A percentile compares a stretch with the other conserved stretches of the same genome.
These are phyloP conservation scores for Ballota nigra DNA, from an alignment of 257 asterid genomes.

Conservation along the genomic window DNA sequence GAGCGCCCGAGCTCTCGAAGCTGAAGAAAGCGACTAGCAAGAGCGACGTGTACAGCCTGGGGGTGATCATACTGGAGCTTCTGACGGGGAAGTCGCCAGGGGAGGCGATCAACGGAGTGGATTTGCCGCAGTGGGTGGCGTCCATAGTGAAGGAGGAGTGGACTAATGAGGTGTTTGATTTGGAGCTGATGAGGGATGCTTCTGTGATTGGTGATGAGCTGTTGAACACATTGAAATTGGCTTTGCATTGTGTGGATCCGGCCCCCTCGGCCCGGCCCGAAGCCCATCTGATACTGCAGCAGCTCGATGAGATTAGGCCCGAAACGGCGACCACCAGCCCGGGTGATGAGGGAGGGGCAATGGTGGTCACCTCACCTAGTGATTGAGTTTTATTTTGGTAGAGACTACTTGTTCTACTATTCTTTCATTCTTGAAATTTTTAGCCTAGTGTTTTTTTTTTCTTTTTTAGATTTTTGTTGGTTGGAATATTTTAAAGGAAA, in stretches of 20 bases:
- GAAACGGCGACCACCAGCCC: slow-evolving; percentile 54
- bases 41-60: slow-evolving; percentile 87
- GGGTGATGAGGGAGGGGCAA: slow-evolving; percentile 54
- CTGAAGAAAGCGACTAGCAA: slow-evolving; percentile 86
- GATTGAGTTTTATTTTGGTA: slow-evolving; percentile 32
- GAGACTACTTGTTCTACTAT: slow-evolving; percentile 35
- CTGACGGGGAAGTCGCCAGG: slow-evolving; percentile 92
- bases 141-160: slow-evolving; percentile 95
- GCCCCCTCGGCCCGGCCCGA: slow-evolving; percentile 82
- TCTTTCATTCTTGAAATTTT: slow-evolving; percentile 71
- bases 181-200: slow-evolving; percentile 92
- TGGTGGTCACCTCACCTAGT: slow-evolving; percentile 37
- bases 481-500: slow-evolving; percentile 21
- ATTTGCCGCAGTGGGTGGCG: slow-evolving; percentile 94
- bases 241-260: slow-evolving; percentile 91
- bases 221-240: slow-evolving; percentile 74
- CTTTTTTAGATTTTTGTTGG: slow-evolving; percentile 6
- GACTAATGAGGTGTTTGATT: slow-evolving; percentile 91
- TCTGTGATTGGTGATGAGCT: slow-evolving; percentile 85
- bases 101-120: slow-evolving; percentile 74
- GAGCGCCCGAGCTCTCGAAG: slow-evolving; percentile 95
- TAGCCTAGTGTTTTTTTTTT: neutral
- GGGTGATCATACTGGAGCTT: slow-evolving; percentile 81
- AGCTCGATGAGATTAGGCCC: slow-evolving; percentile 81
- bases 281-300: slow-evolving; percentile 69